Evolutionary conservation across 2,329 filamentous ascomycete genomes (phyloP), one percentile per base, ranked within the genome.

Genomic region (Scedosporium minutisporum): DNA sequence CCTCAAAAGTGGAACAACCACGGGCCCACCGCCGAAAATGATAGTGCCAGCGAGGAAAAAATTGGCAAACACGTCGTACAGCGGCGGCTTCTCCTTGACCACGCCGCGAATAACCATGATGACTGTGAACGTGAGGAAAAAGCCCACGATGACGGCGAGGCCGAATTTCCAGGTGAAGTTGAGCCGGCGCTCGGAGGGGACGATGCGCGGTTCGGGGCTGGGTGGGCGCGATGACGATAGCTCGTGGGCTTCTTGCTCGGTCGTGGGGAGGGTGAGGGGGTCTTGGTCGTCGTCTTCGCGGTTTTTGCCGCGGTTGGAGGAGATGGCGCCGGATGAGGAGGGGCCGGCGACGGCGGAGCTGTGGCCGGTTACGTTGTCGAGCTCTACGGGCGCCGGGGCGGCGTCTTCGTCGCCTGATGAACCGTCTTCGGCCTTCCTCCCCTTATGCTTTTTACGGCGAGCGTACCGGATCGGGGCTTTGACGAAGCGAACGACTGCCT

Each of bases 1-100:
- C 18, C 84, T 77, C 1, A 88, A 75, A 0, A 88, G 77, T 0
- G 86, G 85, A 55, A 88, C 87, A 0, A 88, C 85, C 0, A 87
- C 85, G 0, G 85, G 85, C 0, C 85, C 85, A 2, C 85, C 85
- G 3, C 85, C 85, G 59, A 87, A 84, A 65, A 86, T 87, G 63
- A 87, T 82, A 1, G 88, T 91, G 0, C 88, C 88, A 0, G 88
- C 88, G 0, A 91, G 83, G 68, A 87, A 90, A 74, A 91, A 82
- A 71, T 89, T 91, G 4, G 86, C 78, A 67, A 91, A 91, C 25
- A 91, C 79, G 58, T 81, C 77, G 66, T 85, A 84, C 0, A 80
- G 72, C 0, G 85, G 72, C 0, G 83, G 77, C 0, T 73, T 73
- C 9, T 69, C 51, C 0, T 72, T 63, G 58, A 74, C 72, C 65